Conservation (phyloP, 208 protist species). For the Crithidia thermophila region DNA sequence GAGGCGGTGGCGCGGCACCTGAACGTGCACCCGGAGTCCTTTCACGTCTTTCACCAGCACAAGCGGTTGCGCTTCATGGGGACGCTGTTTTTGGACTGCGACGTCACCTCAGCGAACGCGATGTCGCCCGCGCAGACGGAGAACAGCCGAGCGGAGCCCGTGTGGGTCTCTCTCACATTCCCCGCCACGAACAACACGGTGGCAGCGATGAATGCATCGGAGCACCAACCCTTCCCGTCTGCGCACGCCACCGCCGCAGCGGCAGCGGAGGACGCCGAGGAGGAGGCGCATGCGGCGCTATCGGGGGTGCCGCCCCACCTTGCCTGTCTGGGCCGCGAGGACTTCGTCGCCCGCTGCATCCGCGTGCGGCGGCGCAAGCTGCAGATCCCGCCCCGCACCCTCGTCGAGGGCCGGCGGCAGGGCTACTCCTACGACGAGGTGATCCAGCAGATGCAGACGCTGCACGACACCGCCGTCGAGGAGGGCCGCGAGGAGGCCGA, state of each 20-base stretch:
- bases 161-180: constrained; percentile 59
- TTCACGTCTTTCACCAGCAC: constrained; percentile 57
- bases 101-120: constrained; percentile 2
- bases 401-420: constrained; percentile 55
- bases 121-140: not conserved
- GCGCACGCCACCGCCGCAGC: not conserved
- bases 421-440: constrained; percentile 72
- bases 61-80: constrained; percentile 71
- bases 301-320: constrained; percentile 60
- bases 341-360: constrained; percentile 60
- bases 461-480: constrained; percentile 15
- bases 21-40: constrained; percentile 61
- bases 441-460: constrained; percentile 42
- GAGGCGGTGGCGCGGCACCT: constrained; percentile 60
- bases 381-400: constrained; percentile 45
- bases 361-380: constrained; percentile 46
- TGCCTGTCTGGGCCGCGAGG: constrained; percentile 30
- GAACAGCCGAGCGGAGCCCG: constrained; percentile 47
- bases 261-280: not conserved
- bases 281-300: constrained; percentile 21
- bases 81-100: constrained; percentile 54
- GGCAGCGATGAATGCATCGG: not conserved
- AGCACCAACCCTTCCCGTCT: not conserved
- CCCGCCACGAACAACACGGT: not conserved
- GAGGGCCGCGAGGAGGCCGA: constrained; percentile 4